phyloP scores from a whole-genome alignment of 805 yeast species.

The Saccharomycopsis fibuligera region DNA sequence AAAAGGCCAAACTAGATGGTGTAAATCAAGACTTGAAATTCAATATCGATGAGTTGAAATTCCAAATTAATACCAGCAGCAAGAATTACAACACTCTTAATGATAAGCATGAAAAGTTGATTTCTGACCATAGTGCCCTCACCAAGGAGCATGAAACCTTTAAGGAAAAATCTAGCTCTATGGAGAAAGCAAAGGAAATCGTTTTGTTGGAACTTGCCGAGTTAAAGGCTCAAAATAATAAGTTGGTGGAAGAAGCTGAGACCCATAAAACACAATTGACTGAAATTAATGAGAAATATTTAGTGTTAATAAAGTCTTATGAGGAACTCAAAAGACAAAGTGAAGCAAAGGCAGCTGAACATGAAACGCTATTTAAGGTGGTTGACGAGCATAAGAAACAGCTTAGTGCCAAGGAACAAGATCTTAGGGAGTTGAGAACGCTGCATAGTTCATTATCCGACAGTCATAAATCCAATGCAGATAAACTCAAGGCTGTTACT shows the following conservation, averaged over 20 bases:
- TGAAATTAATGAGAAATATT: neutral
- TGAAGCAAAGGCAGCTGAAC: neutral
- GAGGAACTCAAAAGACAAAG: neutral
- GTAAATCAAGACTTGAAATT: constrained; percentile 17
- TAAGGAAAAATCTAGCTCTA: too few relatives aligned
- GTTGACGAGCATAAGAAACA: neutral
- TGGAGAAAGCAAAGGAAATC: neutral
- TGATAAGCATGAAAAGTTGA: neutral
- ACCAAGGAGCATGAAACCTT: too few relatives aligned
- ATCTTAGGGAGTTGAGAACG: neutral
- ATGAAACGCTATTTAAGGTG: neutral
- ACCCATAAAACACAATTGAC: neutral
- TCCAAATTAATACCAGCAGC: constrained; percentile 13
- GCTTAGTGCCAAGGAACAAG: neutral
- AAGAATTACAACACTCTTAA: constrained; percentile 10
- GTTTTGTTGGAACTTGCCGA: neutral
- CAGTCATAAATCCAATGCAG: neutral
- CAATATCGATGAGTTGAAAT: constrained; percentile 10
- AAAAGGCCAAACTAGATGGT: neutral
- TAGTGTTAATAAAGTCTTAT: neutral
- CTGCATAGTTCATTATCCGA: neutral
- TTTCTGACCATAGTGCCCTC: neutral
- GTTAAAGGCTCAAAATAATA: neutral
- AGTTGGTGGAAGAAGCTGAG: neutral
- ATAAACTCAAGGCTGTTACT: neutral